Percentiles rank a stretch among this genome's conserved stretches.
Evolutionary conservation across 768 basidiomycete species (phyloP).

Genomic region (Suillus subalutaceus): DNA sequence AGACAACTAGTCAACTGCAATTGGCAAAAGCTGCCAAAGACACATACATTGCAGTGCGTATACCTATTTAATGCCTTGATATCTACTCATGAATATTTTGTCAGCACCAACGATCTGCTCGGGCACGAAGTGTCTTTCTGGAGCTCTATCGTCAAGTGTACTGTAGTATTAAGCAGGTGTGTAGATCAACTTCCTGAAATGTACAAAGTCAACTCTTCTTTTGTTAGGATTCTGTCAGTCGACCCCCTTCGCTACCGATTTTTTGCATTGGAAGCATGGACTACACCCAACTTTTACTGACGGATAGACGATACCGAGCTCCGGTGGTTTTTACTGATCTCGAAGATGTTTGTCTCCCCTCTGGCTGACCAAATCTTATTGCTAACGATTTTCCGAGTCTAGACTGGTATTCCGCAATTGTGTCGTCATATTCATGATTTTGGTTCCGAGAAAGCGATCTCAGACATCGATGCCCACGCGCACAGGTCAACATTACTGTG

Average conservation of each 20-base stretch:
- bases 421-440: neutral
- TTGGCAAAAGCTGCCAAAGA: neutral
- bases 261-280: neutral
- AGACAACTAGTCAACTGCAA: neutral
- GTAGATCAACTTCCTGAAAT: neutral
- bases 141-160: constrained; percentile 2
- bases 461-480: neutral
- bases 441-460: neutral
- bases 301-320: neutral
- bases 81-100: neutral
- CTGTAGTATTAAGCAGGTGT: neutral
- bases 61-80: neutral
- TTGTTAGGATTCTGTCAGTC: neutral
- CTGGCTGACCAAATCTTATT: neutral
- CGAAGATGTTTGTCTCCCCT: neutral
- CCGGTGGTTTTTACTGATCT: neutral
- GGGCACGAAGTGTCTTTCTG: neutral
- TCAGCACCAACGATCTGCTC: neutral
- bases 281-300: neutral
- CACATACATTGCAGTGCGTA: neutral
- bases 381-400: neutral
- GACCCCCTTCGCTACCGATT: neutral
- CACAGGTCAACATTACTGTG: neutral
- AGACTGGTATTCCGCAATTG: constrained; percentile 4
- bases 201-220: neutral